phyloP scores from a whole-genome alignment of 2,329 filamentous ascomycete genomes.

The Dactylella cylindrospora region DNA sequence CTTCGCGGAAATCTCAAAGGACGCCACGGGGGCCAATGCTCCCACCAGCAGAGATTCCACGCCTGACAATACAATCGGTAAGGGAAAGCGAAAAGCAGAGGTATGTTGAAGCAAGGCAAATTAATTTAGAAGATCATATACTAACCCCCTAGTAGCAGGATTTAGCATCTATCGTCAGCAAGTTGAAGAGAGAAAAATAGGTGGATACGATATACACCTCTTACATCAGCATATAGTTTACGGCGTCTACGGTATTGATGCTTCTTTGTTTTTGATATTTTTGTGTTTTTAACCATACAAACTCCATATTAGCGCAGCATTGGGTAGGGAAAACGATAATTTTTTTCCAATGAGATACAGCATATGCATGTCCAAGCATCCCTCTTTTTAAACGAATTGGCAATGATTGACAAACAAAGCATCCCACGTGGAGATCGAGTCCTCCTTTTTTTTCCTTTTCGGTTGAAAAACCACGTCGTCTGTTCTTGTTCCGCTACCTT shows the following conservation, averaged over 20 bases:
- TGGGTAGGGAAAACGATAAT: no score
- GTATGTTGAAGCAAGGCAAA: constrained; percentile 4
- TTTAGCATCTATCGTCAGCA: constrained; percentile 32
- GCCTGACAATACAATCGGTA: constrained; percentile 33
- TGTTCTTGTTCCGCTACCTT: no score
- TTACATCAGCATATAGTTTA: neutral
- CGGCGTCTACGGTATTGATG: constrained; percentile 3
- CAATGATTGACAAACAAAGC: no score
- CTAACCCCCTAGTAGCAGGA: constrained; percentile 29
- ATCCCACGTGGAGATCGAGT: no score
- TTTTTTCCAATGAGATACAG: no score
- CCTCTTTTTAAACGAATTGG: no score
- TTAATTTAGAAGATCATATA: neutral
- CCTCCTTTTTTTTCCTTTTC: no score
- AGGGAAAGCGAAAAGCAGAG: constrained; percentile 39
- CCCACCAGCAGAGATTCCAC: constrained; percentile 31
- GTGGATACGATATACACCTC: neutral
- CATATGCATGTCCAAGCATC: neutral
- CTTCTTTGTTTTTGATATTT: neutral
- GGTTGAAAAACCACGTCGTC: no score
- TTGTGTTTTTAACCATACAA: no score
- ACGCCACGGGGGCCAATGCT: constrained; percentile 54
- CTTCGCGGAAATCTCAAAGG: constrained; percentile 75
- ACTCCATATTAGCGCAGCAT: no score
- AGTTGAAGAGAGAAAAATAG: constrained; percentile 39